phyloP scores from a whole-genome alignment of 73 alveolate species.

The Paramecium sexaurelia region DNA sequence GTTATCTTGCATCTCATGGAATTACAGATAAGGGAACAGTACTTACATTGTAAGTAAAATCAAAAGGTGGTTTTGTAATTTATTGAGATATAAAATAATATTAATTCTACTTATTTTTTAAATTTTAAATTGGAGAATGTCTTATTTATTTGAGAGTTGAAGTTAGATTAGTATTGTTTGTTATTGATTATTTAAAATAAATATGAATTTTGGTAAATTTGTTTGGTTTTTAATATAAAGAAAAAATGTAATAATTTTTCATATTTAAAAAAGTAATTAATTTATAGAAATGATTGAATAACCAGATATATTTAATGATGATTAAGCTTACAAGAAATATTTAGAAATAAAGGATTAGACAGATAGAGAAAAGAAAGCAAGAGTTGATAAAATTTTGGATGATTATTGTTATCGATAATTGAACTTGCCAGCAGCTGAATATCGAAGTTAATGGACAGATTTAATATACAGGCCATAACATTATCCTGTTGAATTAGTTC shows the following conservation, averaged over 20 bases:
- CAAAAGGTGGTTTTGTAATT: neutral
- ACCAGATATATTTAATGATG: constrained; percentile 39
- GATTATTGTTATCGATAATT: constrained; percentile 28
- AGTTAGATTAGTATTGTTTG: too few species aligned
- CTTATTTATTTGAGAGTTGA: too few species aligned
- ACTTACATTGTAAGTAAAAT: neutral
- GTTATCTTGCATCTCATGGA: neutral
- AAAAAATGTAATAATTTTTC: too few species aligned
- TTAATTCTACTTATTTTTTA: too few species aligned
- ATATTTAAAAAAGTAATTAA: neutral
- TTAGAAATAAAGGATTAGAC: constrained; percentile 2
- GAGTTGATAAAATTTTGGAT: constrained; percentile 24
- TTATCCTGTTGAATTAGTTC: constrained; percentile 31
- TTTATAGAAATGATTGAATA: neutral
- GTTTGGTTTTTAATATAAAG: too few species aligned
- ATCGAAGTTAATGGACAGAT: neutral
- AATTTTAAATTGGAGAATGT: too few species aligned
- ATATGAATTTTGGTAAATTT: too few species aligned
- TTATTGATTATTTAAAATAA: too few species aligned
- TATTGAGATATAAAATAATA: too few species aligned
- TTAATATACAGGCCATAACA: neutral
- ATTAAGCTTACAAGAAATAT: neutral
- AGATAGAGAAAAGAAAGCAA: constrained; percentile 15
- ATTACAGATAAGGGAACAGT: neutral
- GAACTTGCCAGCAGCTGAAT: constrained; percentile 41